These are phyloP conservation scores for Epichloe hybrida DNA, from an alignment of 2,329 filamentous ascomycete genomes.

Conservation along the genomic window DNA sequence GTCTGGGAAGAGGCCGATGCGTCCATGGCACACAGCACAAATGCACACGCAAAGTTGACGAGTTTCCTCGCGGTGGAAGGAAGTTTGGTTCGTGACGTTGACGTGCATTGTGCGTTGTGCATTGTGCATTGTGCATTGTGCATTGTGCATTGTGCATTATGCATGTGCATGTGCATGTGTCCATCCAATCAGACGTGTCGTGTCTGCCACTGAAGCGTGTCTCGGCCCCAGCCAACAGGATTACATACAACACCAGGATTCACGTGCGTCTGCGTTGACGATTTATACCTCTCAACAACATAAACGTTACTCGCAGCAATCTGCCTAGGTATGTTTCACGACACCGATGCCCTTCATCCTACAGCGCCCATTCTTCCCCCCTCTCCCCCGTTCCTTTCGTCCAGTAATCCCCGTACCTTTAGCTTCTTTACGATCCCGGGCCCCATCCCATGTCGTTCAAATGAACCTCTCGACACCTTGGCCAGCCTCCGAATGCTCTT, in stretches of 20 bases:
- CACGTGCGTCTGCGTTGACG: neutral
- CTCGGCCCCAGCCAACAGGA: neutral
- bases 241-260: neutral
- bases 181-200: neutral
- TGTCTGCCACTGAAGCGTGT: neutral
- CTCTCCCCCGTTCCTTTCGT: neutral
- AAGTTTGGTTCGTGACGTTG: too few species aligned
- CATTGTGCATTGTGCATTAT: too few species aligned
- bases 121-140: too few species aligned
- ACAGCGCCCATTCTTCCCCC: neutral
- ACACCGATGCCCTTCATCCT: neutral
- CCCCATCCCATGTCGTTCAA: neutral
- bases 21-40: neutral
- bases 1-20: slow-evolving; percentile 21
- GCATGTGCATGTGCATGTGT: too few species aligned
- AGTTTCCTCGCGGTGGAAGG: too few species aligned
- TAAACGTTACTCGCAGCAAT: slow-evolving; percentile 9
- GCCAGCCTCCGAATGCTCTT: neutral
- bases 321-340: slow-evolving; percentile 8
- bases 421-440: neutral
- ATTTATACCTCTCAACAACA: neutral
- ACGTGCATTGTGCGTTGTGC: too few species aligned
- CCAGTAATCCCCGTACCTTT: neutral
- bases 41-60: neutral
- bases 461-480: neutral